These are phyloP conservation scores for Podospora comata DNA, from an alignment of 495 filamentous ascomycete genomes.

Conservation along the genomic window DNA sequence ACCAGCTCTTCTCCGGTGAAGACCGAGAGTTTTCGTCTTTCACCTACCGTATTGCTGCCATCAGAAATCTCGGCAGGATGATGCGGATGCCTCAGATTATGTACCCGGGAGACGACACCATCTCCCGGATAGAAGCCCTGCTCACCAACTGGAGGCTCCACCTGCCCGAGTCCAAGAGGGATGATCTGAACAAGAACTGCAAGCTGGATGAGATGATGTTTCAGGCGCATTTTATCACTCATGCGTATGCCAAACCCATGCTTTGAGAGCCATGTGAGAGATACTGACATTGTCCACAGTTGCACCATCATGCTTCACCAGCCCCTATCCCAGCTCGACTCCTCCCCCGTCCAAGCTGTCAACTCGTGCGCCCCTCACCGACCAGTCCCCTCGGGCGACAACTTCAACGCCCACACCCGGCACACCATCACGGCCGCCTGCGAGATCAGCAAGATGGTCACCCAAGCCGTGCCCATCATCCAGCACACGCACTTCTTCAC, in stretches of 20 bases:
- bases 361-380: constrained; percentile 57
- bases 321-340: constrained; percentile 60
- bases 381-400: constrained; percentile 52
- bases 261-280: neutral
- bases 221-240: constrained; percentile 81
- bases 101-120: constrained; percentile 44
- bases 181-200: constrained; percentile 63
- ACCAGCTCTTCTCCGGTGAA: constrained; percentile 59
- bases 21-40: constrained; percentile 72
- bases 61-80: constrained; percentile 71
- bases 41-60: constrained; percentile 70
- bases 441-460: constrained; percentile 72
- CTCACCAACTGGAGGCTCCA: constrained; percentile 83
- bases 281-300: constrained; percentile 21
- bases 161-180: constrained; percentile 69
- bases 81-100: constrained; percentile 52
- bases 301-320: constrained; percentile 72
- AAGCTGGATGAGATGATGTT: constrained; percentile 87
- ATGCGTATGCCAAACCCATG: constrained; percentile 47
- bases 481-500: constrained; percentile 88
- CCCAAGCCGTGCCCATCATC: constrained; percentile 66
- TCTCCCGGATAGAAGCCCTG: constrained; percentile 63
- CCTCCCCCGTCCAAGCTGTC: constrained; percentile 51
- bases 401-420: constrained; percentile 68
- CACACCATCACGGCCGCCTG: constrained; percentile 77